Base-by-base conservation (phyloP, 495 filamentous ascomycete species). In the Hypomontagnella monticulosa region DNA sequence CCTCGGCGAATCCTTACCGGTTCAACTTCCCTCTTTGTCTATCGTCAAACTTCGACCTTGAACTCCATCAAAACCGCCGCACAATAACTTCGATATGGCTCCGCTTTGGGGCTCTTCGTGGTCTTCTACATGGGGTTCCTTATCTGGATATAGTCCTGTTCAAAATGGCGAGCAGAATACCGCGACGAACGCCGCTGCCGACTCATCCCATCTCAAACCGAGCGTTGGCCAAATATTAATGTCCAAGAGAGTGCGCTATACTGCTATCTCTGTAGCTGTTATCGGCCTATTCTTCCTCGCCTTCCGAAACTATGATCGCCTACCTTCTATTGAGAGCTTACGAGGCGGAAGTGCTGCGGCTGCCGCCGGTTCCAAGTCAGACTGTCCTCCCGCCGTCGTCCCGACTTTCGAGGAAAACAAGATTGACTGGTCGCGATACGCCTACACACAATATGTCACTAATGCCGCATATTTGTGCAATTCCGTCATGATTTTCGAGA, bases 401-500 rank as follows among this genome's bases (percentile, higher is more conserved):
- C 72, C 72, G 6, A 15, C 64, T 1, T 66, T 67, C 57, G 62
- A 72, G 15, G 64, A 58, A 23, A 42, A 60, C 2, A 63, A 69
- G 36, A 62, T 75, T 34, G 79, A 89, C 56, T 91, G 87, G 87
- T 83, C 84, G 15, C 80, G 78, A 30, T 89, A 81, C 62, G 90
- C 90, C 23, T 92, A 92, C 67, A 83, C 82, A 8, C 86, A 87
- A 72, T 93, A 92, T 76, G 91, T 88, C 15, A 91, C 89, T 11
- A 83, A 83, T 38, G 81, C 80, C 53, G 78, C 84, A 3, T 89
- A 91, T 72, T 82, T 93, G 2, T 93, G 91, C 76, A 92, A 92
- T 70, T 85, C 86, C 1, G 71, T 93, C 51, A 90, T 93, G 89
- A 78, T 93, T 4, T 88, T 93, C 61, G 88, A 89, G 66, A 78